Conservation (phyloP, 306 rosid species). For the Rosa chinensis region DNA sequence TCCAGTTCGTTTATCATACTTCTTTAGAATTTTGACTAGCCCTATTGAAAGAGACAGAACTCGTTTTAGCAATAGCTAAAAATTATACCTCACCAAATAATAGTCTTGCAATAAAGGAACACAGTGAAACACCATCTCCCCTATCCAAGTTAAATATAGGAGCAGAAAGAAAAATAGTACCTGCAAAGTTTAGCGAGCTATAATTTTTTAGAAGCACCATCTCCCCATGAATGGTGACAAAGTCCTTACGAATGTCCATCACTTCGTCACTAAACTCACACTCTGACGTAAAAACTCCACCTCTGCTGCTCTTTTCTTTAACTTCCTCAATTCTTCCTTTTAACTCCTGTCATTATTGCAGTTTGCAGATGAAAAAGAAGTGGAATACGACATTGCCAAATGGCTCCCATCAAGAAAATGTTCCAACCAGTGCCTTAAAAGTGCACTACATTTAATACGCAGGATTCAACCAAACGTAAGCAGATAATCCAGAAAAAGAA, state of each 20-base stretch:
- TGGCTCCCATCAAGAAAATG: background rate
- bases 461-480: background rate
- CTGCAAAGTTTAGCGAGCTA: constrained; percentile 95
- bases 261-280: constrained; percentile 87
- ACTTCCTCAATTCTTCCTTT: constrained; percentile 79
- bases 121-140: constrained; percentile 16
- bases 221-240: constrained; percentile 92
- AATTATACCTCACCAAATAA: constrained; percentile 6
- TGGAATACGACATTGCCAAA: background rate
- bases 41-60: constrained; percentile 54
- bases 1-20: constrained; percentile 93
- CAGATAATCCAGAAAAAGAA: background rate
- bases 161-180: constrained; percentile 33
- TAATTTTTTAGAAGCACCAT: constrained; percentile 95
- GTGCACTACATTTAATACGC: background rate
- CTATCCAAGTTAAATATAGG: constrained; percentile 9
- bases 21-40: constrained; percentile 81
- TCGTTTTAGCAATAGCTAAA: constrained; percentile 18
- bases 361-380: background rate
- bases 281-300: constrained; percentile 56
- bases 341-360: constrained; percentile 56
- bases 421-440: background rate
- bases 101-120: background rate
- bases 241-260: constrained; percentile 93
- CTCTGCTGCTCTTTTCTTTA: constrained; percentile 61